Conservation (phyloP, 1,284 basidiomycete species). For the Ganoderma lingzhi region DNA sequence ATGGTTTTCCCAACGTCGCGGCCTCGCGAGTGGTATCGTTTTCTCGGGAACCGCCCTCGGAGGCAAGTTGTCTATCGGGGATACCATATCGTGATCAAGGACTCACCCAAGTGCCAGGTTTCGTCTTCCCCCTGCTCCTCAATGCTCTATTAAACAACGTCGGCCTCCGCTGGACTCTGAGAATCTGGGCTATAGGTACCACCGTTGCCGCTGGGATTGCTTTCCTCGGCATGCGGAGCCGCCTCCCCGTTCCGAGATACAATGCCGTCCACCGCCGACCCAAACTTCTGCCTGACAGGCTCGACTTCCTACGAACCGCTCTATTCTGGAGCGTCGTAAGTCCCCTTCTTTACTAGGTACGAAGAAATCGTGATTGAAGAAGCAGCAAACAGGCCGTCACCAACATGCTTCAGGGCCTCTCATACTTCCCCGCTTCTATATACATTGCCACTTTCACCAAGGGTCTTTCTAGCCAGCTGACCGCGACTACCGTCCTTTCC, state of each 20-base stretch:
- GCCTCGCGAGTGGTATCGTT: conserved; percentile 39
- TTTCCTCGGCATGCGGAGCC: conserved; percentile 34
- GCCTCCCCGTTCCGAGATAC: conserved; percentile 35
- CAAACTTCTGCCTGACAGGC: conserved; percentile 33
- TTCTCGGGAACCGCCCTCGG: conserved; percentile 41
- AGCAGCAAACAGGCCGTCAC: conserved; percentile 26
- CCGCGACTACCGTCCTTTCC: conserved; percentile 36
- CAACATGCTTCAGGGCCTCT: conserved; percentile 37
- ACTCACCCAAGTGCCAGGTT: conserved; percentile 7
- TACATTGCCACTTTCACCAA: conserved; percentile 39
- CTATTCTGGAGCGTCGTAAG: conserved; percentile 39
- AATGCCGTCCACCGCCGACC: conserved; percentile 29
- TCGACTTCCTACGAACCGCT: conserved; percentile 35
- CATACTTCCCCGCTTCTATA: conserved; percentile 40
- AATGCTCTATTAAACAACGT: conserved; percentile 33
- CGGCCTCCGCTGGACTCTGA: conserved; percentile 39
- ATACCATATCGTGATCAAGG: not conserved
- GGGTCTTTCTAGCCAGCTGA: conserved; percentile 35
- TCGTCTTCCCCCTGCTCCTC: conserved; percentile 38
- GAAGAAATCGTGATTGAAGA: no score
- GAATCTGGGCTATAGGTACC: conserved; percentile 34
- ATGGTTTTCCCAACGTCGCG: conserved; percentile 36
- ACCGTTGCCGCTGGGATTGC: conserved; percentile 32
- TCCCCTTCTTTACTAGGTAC: not conserved
- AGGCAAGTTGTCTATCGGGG: conserved; percentile 15